phyloP scores from a whole-genome alignment of 164 flowering plant genomes.

The Vitis rupestris region DNA sequence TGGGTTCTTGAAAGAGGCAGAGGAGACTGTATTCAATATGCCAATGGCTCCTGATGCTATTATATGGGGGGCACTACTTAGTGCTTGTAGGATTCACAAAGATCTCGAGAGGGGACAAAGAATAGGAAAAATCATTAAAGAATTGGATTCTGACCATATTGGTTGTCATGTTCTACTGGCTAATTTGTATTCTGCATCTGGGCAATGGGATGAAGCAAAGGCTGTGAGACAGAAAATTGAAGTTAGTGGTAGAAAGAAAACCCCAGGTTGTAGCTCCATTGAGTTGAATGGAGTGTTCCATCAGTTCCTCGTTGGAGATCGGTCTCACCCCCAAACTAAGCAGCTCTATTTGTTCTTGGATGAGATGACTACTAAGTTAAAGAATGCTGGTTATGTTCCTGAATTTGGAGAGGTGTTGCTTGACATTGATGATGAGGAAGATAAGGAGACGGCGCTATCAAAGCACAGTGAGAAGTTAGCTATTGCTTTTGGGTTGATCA shows the following conservation, averaged over 20 bases:
- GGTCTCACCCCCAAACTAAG: constrained; percentile 44
- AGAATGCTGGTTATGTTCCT: constrained; percentile 44
- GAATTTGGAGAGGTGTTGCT: constrained; percentile 39
- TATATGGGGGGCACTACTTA: constrained; percentile 50
- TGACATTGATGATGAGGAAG: constrained; percentile 53
- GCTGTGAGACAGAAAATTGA: constrained; percentile 32
- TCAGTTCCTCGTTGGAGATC: constrained; percentile 56
- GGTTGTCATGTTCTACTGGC: constrained; percentile 49
- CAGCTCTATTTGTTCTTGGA: constrained; percentile 42
- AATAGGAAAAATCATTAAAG: constrained; percentile 30
- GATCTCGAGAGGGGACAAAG: constrained; percentile 38
- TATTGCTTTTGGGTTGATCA: constrained; percentile 49
- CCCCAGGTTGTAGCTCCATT: constrained; percentile 53
- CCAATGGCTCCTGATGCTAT: constrained; percentile 42
- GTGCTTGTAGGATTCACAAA: constrained; percentile 45
- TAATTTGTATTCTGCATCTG: constrained; percentile 40
- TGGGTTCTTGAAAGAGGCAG: constrained; percentile 47
- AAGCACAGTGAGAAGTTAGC: constrained; percentile 56
- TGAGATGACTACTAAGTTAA: constrained; percentile 35
- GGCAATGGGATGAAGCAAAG: constrained; percentile 46
- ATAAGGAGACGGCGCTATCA: constrained; percentile 42
- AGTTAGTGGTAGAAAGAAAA: constrained; percentile 27
- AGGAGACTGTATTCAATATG: constrained; percentile 34
- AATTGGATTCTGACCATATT: constrained; percentile 28
- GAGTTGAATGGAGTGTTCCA: constrained; percentile 45